Percentiles rank a stretch among this genome's conserved stretches.
Conservation (phyloP, 2,329 filamentous ascomycete genomes). For the Clonostachys solani region DNA sequence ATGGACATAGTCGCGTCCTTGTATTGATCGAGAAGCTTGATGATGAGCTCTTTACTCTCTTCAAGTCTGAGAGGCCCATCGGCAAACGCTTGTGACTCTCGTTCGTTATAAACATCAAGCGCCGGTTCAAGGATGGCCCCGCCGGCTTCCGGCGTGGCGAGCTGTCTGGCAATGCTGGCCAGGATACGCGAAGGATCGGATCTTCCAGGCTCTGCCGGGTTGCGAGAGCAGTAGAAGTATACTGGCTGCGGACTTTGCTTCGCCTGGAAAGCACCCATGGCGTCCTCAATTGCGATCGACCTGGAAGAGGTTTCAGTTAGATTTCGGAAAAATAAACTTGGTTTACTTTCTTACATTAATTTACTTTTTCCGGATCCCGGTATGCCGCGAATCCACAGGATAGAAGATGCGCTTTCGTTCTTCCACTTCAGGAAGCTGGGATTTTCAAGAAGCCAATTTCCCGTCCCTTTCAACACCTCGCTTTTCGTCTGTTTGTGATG, state of each 20-base stretch:
- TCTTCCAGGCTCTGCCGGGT: slow-evolving; percentile 3
- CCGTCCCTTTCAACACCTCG: slow-evolving; percentile 8
- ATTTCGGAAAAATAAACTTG: too few species aligned
- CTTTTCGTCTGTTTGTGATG: slow-evolving; percentile 4
- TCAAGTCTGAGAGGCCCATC: neutral
- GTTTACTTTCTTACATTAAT: slow-evolving; percentile 1
- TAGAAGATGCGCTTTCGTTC: slow-evolving; percentile 17
- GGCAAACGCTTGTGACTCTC: neutral
- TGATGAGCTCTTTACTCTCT: slow-evolving; percentile 1
- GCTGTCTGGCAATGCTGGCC: slow-evolving; percentile 4
- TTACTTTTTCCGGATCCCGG: slow-evolving; percentile 24
- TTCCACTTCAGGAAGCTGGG: slow-evolving; percentile 16
- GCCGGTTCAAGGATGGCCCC: neutral
- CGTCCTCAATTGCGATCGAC: too few species aligned
- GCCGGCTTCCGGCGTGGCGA: neutral
- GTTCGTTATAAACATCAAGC: neutral
- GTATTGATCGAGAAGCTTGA: slow-evolving; percentile 1
- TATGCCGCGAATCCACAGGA: slow-evolving; percentile 25
- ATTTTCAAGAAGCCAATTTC: slow-evolving; percentile 12
- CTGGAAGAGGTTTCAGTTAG: too few species aligned
- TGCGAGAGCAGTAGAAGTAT: slow-evolving; percentile 6
- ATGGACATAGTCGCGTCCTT: neutral
- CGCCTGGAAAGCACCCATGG: neutral
- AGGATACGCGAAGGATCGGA: slow-evolving; percentile 2
- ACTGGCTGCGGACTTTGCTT: slow-evolving; percentile 1